Conservation (phyloP, 805 yeast species). For the Candida corydali region DNA sequence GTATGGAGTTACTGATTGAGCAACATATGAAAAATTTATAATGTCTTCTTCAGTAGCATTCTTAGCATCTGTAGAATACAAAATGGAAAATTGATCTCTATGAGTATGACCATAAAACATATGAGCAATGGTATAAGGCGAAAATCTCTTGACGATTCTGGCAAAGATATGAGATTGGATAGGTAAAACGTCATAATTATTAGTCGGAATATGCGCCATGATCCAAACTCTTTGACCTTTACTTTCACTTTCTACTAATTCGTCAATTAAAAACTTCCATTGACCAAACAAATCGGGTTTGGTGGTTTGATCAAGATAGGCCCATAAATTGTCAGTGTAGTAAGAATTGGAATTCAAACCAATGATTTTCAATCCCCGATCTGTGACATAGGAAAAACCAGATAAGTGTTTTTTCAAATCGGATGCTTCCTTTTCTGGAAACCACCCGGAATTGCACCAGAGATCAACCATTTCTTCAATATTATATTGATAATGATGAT, state of each 20-base stretch:
- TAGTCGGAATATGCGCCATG: conserved; percentile 61
- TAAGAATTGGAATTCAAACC: conserved; percentile 64
- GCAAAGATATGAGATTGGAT: conserved; percentile 52
- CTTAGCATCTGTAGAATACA: conserved; percentile 45
- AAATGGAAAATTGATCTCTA: conserved; percentile 58
- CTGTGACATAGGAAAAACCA: conserved; percentile 55
- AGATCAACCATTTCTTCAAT: conserved; percentile 30
- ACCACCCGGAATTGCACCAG: conserved; percentile 33
- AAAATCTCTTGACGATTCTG: conserved; percentile 59
- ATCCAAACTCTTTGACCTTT: conserved; percentile 67
- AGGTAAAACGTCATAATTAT: conserved; percentile 53
- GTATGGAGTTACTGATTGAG: conserved; percentile 63
- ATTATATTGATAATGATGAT: conserved; percentile 31
- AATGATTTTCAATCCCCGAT: conserved; percentile 54
- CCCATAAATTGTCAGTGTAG: conserved; percentile 53
- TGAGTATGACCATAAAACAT: conserved; percentile 73
- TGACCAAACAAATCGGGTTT: conserved; percentile 61
- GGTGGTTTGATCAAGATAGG: conserved; percentile 49
- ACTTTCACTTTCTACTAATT: conserved; percentile 54
- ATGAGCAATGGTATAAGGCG: conserved; percentile 64
- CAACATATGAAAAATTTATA: conserved; percentile 57
- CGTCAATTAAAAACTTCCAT: conserved; percentile 55
- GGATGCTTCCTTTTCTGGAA: conserved; percentile 21
- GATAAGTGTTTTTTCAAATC: conserved; percentile 49
- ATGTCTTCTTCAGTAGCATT: conserved; percentile 40